phyloP scores from a whole-genome alignment of 2,329 filamentous ascomycete species.

The Fusarium sp. region DNA sequence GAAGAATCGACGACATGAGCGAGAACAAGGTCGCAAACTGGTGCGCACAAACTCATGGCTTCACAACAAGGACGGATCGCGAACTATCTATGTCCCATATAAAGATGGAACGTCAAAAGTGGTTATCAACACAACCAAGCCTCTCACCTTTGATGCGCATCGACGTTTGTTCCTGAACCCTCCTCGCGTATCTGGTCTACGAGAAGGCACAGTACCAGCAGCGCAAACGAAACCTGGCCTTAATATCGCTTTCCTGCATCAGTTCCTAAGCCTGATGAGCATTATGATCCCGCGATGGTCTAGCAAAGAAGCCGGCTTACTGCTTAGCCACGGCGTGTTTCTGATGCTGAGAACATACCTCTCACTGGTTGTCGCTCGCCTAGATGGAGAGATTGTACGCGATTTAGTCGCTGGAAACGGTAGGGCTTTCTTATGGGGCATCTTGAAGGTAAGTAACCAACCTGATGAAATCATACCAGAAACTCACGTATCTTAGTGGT shows the following conservation, averaged over 20 bases:
- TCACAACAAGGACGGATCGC: conserved; percentile 91
- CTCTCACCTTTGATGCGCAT: conserved; percentile 95
- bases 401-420: conserved; percentile 97
- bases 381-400: conserved; percentile 95
- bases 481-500: conserved; percentile 69
- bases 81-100: conserved; percentile 95
- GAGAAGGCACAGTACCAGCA: conserved; percentile 81
- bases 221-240: conserved; percentile 92
- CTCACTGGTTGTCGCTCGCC: conserved; percentile 88
- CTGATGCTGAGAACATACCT: conserved; percentile 93
- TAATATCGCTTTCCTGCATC: conserved; percentile 95
- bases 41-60: conserved; percentile 92
- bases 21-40: conserved; percentile 83
- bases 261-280: conserved; percentile 94
- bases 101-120: conserved; percentile 90
- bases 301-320: conserved; percentile 92
- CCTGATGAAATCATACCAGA: no score
- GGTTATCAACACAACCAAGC: conserved; percentile 88
- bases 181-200: conserved; percentile 81
- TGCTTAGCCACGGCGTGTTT: conserved; percentile 90
- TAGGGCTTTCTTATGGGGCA: conserved; percentile 85
- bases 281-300: conserved; percentile 98
- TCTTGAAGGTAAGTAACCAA: conserved; percentile 71
- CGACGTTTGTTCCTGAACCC: conserved; percentile 92
- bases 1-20: conserved; percentile 77